Conservation (phyloP, 1,284 basidiomycete species). For the Ustilago sp. region DNA sequence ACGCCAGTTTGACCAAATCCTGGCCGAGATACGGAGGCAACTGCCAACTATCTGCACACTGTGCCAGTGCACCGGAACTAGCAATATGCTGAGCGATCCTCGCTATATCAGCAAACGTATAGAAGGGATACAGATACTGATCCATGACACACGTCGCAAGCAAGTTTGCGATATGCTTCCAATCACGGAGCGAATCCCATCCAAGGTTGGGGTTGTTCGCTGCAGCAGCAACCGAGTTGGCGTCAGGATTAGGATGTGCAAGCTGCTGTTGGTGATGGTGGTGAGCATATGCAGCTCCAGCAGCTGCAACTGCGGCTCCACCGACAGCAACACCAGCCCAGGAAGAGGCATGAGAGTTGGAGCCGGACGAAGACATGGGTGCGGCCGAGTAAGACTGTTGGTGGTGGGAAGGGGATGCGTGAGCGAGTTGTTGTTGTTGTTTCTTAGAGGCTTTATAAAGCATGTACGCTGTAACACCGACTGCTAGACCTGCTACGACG, state of each 20-base stretch:
- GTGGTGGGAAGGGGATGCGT: background rate
- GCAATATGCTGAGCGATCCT: constrained; percentile 58
- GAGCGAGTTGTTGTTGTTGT: constrained; percentile 2
- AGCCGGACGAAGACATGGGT: constrained; percentile 14
- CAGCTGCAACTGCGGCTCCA: constrained; percentile 45
- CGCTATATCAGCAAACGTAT: constrained; percentile 45
- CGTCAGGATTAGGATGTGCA: constrained; percentile 8
- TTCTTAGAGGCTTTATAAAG: constrained; percentile 60
- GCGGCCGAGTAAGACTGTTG: background rate
- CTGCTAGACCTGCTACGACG: constrained; percentile 57
- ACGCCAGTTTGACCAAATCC: constrained; percentile 61
- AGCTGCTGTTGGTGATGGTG: constrained; percentile 40
- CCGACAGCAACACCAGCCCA: constrained; percentile 39
- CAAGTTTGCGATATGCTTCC: constrained; percentile 55
- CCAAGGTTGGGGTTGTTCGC: constrained; percentile 38
- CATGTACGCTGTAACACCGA: constrained; percentile 56
- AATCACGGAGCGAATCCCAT: constrained; percentile 51
- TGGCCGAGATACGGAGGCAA: constrained; percentile 60
- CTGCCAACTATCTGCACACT: constrained; percentile 58
- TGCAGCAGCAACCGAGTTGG: constrained; percentile 2
- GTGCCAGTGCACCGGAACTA: constrained; percentile 41
- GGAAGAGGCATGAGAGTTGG: constrained; percentile 25
- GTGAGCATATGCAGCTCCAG: constrained; percentile 41
- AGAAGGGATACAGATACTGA: constrained; percentile 63
- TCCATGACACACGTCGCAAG: constrained; percentile 59